Base-by-base conservation (phyloP, 2,329 filamentous ascomycete species). In the Sarocladiaceae sp. region DNA sequence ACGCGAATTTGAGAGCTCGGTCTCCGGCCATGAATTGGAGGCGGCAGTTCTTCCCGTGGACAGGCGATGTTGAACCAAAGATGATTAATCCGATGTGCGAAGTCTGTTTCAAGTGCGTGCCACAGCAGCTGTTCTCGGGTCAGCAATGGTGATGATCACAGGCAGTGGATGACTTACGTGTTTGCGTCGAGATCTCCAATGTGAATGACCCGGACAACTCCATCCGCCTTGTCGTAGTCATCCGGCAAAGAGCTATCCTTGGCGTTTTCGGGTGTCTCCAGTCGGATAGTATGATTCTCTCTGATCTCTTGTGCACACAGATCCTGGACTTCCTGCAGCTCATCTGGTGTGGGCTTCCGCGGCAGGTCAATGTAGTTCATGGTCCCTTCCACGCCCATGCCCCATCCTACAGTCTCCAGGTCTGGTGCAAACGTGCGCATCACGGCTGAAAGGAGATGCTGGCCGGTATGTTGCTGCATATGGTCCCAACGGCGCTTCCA, bases 381-480 rank as follows among this genome's bases (percentile, higher is more conserved):
- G 0, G 52, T 51, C 0, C 55, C 64, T 0, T 58, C 58, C 12
- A 54, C 46, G 0, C 64, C 63, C 62, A 66, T 66, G 0, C 64
- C 64, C 64, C 64, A 66, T 0, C 64, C 64, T 0, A 66, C 53
- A 0, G 64, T 66, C 2, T 58, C 58, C 1, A 66, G 57, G 5
- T 54, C 53, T 1, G 63, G 55, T 0, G 11, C 35, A 15, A 53
- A 51, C 0, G 56, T 60, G 33, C 62, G 55, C 64, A 66, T 64
- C 3, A 66, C 52, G 1, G 64, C 64, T 0, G 64, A 66, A 2
- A 66, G 56, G 2, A 66, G 59, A 28, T 66, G 64, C 7, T 66
- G 64, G 1, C 64, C 64, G 0, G 64, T 66, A 18, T 66, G 64
- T 6, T 66, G 64, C 12, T 66, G 64, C 64, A 66, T 66, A 11